These are phyloP conservation scores for Centaurea solstitialis DNA, from an alignment of 129 eudicot species.

Conservation along the genomic window DNA sequence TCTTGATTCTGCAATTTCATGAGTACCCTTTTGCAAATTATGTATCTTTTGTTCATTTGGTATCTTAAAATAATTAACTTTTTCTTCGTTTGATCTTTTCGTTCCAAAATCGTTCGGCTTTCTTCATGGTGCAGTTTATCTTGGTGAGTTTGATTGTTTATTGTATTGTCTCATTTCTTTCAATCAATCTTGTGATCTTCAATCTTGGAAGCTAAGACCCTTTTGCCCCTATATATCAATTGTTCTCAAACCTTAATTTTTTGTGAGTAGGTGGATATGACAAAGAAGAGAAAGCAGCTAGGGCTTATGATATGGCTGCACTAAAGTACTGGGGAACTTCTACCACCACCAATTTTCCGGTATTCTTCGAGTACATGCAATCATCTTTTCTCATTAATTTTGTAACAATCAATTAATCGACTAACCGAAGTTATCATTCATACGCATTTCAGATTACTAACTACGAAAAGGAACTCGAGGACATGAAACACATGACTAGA, in stretches of 20 bases:
- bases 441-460: slow-evolving; percentile 60
- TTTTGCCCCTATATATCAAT: background rate
- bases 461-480: slow-evolving; percentile 95
- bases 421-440: background rate
- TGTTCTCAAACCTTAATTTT: background rate
- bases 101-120: background rate
- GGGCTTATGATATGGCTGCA: slow-evolving; percentile 98
- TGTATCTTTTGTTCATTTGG: background rate
- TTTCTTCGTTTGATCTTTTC: background rate
- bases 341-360: slow-evolving; percentile 97
- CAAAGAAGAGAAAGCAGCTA: slow-evolving; percentile 99
- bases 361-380: slow-evolving; percentile 24
- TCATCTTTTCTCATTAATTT: too few relatives aligned
- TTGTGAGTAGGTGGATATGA: slow-evolving; percentile 86
- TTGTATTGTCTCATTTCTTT: background rate
- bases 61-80: background rate
- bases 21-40: background rate
- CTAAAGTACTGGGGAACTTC: slow-evolving; percentile 98
- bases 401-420: background rate
- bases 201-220: background rate
- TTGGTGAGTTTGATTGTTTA: slow-evolving; percentile 57
- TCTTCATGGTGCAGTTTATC: slow-evolving; percentile 57
- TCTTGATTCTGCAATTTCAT: background rate
- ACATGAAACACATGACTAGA: slow-evolving; percentile 98
- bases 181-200: background rate